phyloP scores from a whole-genome alignment of 352 stramenopile species.

The Halophytophthora batemanensis region DNA sequence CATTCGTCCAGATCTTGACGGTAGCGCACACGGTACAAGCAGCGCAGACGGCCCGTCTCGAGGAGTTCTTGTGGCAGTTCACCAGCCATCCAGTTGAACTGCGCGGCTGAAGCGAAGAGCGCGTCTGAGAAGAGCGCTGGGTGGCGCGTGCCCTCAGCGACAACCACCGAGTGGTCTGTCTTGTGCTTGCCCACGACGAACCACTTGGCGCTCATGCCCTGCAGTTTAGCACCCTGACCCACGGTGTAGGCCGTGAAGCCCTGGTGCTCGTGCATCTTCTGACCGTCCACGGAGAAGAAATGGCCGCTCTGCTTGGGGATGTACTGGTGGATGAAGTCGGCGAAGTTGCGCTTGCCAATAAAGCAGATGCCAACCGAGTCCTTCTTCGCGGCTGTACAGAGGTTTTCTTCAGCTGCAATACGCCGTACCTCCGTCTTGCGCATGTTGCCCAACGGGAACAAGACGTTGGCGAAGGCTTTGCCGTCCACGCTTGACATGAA shows the following conservation, averaged over 20 bases:
- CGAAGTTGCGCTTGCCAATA: slow-evolving; percentile 94
- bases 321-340: slow-evolving; percentile 93
- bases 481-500: slow-evolving; percentile 91
- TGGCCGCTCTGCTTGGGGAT: slow-evolving; percentile 63
- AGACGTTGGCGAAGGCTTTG: slow-evolving; percentile 74
- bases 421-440: slow-evolving; percentile 90
- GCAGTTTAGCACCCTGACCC: slow-evolving; percentile 90
- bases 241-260: slow-evolving; percentile 91
- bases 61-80: slow-evolving; percentile 38
- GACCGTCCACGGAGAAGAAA: slow-evolving; percentile 77
- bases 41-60: slow-evolving; percentile 43
- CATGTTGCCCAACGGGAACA: slow-evolving; percentile 95
- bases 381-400: slow-evolving; percentile 91
- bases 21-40: slow-evolving; percentile 81
- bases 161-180: slow-evolving; percentile 67
- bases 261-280: slow-evolving; percentile 68
- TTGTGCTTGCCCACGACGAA: slow-evolving; percentile 85
- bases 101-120: slow-evolving; percentile 62
- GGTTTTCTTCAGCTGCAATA: slow-evolving; percentile 73
- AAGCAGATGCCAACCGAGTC: slow-evolving; percentile 99
- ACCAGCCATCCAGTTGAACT: slow-evolving; percentile 92
- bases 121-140: slow-evolving; percentile 88
- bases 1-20: slow-evolving; percentile 67
- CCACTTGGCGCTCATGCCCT: slow-evolving; percentile 89
- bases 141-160: slow-evolving; percentile 90